Evolutionary conservation across 2,329 filamentous ascomycete genomes (phyloP).

Genomic region (Sclerotinia subarctica): DNA sequence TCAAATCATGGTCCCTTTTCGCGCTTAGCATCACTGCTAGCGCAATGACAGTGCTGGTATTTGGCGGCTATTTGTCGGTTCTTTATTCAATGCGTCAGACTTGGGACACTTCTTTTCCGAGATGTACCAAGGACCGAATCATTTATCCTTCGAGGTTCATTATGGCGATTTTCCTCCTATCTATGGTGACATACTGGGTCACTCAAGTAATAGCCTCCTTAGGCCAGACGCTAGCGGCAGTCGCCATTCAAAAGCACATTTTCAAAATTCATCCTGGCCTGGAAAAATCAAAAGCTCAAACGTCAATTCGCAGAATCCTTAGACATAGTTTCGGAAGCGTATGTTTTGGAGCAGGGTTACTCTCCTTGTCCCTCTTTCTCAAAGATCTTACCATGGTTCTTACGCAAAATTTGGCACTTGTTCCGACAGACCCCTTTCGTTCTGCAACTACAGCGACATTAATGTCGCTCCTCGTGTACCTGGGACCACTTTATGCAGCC

Average conservation of each 20-base stretch:
- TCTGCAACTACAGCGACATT: background rate
- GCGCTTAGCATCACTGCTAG: background rate
- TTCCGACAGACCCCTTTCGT: background rate
- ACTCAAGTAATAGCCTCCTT: background rate
- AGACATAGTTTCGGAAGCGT: background rate
- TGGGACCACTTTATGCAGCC: background rate
- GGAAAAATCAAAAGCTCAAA: background rate
- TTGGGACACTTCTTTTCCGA: background rate
- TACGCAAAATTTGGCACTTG: background rate
- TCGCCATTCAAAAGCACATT: background rate
- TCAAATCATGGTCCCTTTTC: background rate
- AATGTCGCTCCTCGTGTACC: background rate
- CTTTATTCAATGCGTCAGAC: background rate
- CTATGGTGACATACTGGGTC: background rate
- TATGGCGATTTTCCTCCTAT: background rate
- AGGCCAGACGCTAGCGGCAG: background rate
- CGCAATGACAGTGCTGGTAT: fast-evolving
- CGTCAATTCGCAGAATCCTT: background rate
- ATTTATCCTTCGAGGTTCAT: background rate
- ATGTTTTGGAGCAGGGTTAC: background rate
- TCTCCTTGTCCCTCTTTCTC: background rate
- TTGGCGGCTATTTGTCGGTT: background rate
- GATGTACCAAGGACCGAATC: background rate
- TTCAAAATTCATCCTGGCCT: background rate
- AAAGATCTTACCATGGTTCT: background rate